Conservation (phyloP, 2,329 filamentous ascomycete species). For the Fusarium temperatum region DNA sequence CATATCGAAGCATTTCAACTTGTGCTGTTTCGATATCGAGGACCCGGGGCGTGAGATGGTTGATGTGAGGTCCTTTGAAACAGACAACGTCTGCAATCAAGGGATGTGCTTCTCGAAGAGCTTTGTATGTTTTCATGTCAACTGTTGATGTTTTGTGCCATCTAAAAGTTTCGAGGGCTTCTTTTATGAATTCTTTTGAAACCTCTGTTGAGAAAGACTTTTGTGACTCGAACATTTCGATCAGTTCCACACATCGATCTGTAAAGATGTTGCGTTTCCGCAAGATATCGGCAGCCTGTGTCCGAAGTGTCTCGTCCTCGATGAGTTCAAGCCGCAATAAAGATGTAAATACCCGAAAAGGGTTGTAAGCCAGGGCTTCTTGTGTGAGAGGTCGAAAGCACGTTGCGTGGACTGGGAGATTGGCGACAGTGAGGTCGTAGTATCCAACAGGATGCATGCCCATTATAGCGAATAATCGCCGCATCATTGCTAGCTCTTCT, state of each 20-base stretch:
- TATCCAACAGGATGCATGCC: slow-evolving; percentile 61
- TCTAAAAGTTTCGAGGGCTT: slow-evolving; percentile 57
- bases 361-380: slow-evolving; percentile 45
- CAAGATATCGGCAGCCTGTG: slow-evolving; percentile 48
- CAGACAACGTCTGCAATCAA: slow-evolving; percentile 58
- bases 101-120: slow-evolving; percentile 55
- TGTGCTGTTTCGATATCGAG: slow-evolving; percentile 59
- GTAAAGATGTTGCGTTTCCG: slow-evolving; percentile 54
- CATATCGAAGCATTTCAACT: slow-evolving; percentile 50
- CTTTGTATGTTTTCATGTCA: slow-evolving; percentile 52
- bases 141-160: slow-evolving; percentile 56
- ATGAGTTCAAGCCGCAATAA: slow-evolving; percentile 54
- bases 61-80: slow-evolving; percentile 58
- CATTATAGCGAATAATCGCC: slow-evolving; percentile 56
- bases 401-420: slow-evolving; percentile 61
- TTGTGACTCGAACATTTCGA: slow-evolving; percentile 48
- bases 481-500: slow-evolving; percentile 53
- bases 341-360: slow-evolving; percentile 52
- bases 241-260: slow-evolving; percentile 47
- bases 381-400: slow-evolving; percentile 55
- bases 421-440: slow-evolving; percentile 58
- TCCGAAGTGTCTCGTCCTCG: slow-evolving; percentile 40
- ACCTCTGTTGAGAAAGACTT: slow-evolving; percentile 43
- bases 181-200: slow-evolving; percentile 50
- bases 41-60: slow-evolving; percentile 62